phyloP scores from a whole-genome alignment of 352 stramenopile species.

The Phytophthora multivora region DNA sequence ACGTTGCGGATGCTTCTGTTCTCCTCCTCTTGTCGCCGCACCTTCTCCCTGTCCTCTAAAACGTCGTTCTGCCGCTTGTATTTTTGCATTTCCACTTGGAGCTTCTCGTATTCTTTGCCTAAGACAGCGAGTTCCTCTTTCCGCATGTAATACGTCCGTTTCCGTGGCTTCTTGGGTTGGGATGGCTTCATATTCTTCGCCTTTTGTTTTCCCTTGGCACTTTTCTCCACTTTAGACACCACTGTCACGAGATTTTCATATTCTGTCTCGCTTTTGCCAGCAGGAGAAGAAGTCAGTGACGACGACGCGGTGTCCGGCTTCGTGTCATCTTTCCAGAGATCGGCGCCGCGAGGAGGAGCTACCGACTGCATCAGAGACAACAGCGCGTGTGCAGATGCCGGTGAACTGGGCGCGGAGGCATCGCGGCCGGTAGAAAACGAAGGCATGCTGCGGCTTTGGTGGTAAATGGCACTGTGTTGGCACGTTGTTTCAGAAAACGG shows the following conservation, averaged over 20 bases:
- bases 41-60: constrained; percentile 25
- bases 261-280: constrained; percentile 8
- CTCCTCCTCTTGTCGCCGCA: constrained; percentile 20
- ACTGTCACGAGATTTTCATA: not conserved
- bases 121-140: constrained; percentile 43
- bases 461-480: constrained; percentile 1
- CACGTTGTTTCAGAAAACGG: too few relatives aligned
- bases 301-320: constrained; percentile 3
- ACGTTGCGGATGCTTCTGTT: constrained; percentile 36
- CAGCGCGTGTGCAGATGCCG: constrained; percentile 26
- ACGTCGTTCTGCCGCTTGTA: constrained; percentile 28
- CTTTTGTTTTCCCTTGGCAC: constrained; percentile 1
- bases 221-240: not conserved
- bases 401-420: constrained; percentile 25
- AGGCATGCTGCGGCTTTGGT: constrained; percentile 4
- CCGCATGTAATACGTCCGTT: constrained; percentile 57
- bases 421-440: constrained; percentile 8
- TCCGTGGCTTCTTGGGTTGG: constrained; percentile 34
- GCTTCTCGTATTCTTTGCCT: constrained; percentile 25
- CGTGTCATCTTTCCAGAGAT: constrained; percentile 7
- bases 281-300: constrained; percentile 12
- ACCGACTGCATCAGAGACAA: constrained; percentile 38
- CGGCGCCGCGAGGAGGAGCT: constrained; percentile 11
- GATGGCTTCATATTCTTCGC: not conserved
- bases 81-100: constrained; percentile 29